These are phyloP conservation scores for Telfairia occidentalis DNA, from an alignment of 331 rosid species.

Conservation along the genomic window DNA sequence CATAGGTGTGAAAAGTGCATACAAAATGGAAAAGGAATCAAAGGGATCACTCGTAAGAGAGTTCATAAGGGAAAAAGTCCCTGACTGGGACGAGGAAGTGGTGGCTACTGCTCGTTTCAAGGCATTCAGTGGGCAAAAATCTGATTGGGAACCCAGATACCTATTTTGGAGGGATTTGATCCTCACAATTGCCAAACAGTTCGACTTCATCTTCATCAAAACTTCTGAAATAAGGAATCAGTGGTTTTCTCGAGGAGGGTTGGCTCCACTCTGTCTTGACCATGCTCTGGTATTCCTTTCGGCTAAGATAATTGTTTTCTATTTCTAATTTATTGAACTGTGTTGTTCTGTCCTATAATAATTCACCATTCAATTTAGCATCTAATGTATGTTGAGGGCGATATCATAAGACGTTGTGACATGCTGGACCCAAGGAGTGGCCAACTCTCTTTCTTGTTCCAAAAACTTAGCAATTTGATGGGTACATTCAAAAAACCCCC, in stretches of 20 bases:
- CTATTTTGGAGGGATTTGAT: constrained; percentile 63
- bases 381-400: constrained; percentile 66
- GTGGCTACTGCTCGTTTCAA: constrained; percentile 57
- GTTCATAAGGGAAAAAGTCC: constrained; percentile 39
- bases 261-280: constrained; percentile 67
- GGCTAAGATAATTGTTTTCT: neutral
- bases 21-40: constrained; percentile 17
- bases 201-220: constrained; percentile 33
- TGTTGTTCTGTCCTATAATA: neutral
- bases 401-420: constrained; percentile 39
- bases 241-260: constrained; percentile 75
- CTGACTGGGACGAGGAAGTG: constrained; percentile 65
- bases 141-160: constrained; percentile 66
- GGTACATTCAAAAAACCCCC: constrained; percentile 22
- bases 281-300: constrained; percentile 49
- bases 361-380: constrained; percentile 37
- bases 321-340: neutral
- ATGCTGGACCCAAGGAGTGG: constrained; percentile 50
- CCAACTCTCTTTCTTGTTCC: constrained; percentile 34
- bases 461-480: constrained; percentile 33
- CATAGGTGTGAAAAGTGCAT: neutral
- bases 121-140: constrained; percentile 77
- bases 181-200: constrained; percentile 40
- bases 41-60: constrained; percentile 25
- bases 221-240: constrained; percentile 49